phyloP scores from a whole-genome alignment of 2,329 filamentous ascomycete genomes.

The Penicillium sp. region DNA sequence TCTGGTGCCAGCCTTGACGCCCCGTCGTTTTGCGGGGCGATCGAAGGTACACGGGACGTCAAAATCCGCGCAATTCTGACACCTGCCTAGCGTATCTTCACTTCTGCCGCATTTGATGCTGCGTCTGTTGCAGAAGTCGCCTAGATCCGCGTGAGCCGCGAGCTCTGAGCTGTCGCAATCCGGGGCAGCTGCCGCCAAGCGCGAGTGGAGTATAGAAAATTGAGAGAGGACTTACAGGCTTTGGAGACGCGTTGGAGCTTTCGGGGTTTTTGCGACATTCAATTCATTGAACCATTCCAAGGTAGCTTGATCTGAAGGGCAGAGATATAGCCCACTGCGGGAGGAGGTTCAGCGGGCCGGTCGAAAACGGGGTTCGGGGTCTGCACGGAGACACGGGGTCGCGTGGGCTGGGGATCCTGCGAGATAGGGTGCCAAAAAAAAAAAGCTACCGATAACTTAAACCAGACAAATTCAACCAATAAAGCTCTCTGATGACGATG shows the following conservation, averaged over 20 bases:
- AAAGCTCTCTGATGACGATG: neutral
- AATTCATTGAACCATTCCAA: conserved; percentile 17
- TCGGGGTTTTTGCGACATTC: conserved; percentile 30
- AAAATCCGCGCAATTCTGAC: conserved; percentile 55
- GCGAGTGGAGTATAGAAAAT: conserved; percentile 12
- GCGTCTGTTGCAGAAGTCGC: conserved; percentile 54
- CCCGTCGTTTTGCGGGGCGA: conserved; percentile 45
- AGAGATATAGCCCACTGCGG: conserved; percentile 3
- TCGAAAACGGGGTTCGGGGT: conserved; percentile 5
- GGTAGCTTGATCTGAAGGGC: neutral
- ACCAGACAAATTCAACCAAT: neutral
- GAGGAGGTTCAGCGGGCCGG: conserved; percentile 4
- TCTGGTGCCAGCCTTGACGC: conserved; percentile 28
- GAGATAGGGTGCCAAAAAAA: conserved; percentile 2
- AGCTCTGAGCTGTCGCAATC: conserved; percentile 6
- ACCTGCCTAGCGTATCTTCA: conserved; percentile 39
- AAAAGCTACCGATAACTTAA: conserved; percentile 2
- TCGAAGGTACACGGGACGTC: conserved; percentile 52
- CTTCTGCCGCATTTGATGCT: conserved; percentile 49
- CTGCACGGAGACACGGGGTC: neutral
- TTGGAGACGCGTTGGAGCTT: conserved; percentile 30
- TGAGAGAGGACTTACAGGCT: conserved; percentile 22
- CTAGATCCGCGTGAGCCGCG: conserved; percentile 14
- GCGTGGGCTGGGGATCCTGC: conserved; percentile 1
- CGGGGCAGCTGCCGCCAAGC: conserved; percentile 5